Evolutionary conservation across 176 grass and related monocot genomes (phyloP).

Genomic region (Panicum miliaceum): DNA sequence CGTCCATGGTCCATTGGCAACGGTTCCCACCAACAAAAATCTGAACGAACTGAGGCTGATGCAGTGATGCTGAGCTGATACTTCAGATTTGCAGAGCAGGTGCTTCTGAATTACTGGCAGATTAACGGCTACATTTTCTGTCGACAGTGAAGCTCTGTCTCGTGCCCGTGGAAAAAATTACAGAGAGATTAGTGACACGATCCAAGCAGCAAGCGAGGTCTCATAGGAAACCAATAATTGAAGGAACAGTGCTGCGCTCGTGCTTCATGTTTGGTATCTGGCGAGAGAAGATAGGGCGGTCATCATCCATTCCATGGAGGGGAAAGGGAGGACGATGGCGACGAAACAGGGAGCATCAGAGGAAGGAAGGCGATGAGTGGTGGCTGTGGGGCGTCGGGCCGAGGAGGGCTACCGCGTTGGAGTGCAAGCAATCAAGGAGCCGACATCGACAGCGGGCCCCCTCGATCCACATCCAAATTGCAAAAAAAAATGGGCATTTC

Average conservation of each 20-base stretch:
- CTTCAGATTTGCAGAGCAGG: background rate
- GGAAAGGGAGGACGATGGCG: background rate
- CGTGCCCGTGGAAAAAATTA: too few species aligned
- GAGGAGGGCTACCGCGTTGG: background rate
- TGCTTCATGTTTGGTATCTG: background rate
- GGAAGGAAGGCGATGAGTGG: background rate
- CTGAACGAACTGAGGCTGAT: background rate
- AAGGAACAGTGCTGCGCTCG: background rate
- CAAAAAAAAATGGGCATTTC: background rate
- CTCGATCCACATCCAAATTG: conserved; percentile 9
- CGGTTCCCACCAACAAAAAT: conserved; percentile 6
- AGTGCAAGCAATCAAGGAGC: background rate
- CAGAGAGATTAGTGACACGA: background rate
- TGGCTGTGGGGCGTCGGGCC: background rate
- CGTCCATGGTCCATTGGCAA: background rate
- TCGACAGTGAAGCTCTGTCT: background rate
- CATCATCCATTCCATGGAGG: background rate
- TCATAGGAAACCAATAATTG: background rate
- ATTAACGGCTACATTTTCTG: background rate
- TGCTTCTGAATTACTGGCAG: background rate
- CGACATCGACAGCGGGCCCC: conserved; percentile 3
- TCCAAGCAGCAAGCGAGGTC: background rate
- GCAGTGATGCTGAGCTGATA: too few species aligned
- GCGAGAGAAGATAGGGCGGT: background rate
- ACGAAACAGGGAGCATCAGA: background rate